Percentiles rank a stretch among this genome's conserved stretches.
Evolutionary conservation across 2,329 filamentous ascomycete species (phyloP).

Genomic region (Parafenestella ontariensis): DNA sequence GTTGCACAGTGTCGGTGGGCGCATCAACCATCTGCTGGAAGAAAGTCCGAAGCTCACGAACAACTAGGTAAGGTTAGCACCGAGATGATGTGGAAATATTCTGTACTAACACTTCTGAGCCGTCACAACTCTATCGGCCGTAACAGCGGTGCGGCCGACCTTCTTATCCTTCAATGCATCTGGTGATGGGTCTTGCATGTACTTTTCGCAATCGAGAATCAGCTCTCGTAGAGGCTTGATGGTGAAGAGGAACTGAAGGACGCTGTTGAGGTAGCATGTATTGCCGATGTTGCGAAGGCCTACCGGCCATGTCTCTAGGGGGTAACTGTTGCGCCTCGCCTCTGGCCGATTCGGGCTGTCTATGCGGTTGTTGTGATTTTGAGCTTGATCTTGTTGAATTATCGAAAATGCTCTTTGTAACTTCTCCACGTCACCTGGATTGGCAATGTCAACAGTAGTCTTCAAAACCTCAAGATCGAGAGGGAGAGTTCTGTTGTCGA

Average conservation of each 20-base stretch:
- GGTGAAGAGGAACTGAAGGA: conserved; percentile 94
- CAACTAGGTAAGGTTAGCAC: conserved; percentile 62
- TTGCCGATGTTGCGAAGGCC: conserved; percentile 94
- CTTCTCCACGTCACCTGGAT: conserved; percentile 54
- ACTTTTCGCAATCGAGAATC: conserved; percentile 75
- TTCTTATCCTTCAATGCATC: conserved; percentile 70
- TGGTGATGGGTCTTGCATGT: conserved; percentile 71
- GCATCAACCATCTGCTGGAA: conserved; percentile 75
- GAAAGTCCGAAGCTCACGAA: conserved; percentile 73
- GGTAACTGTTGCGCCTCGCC: conserved; percentile 32
- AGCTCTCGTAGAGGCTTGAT: conserved; percentile 81
- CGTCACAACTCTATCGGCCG: conserved; percentile 63
- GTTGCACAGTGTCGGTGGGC: conserved; percentile 67
- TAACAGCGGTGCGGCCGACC: conserved; percentile 76
- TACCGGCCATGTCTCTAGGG: conserved; percentile 70
- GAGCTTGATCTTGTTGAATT: conserved; percentile 47
- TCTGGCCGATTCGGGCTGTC: conserved; percentile 17
- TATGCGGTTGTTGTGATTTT: conserved; percentile 26
- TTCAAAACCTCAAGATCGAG: conserved; percentile 55
- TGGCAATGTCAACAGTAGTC: conserved; percentile 43
- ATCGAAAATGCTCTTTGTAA: conserved; percentile 57
- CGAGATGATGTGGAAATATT: conserved; percentile 46
- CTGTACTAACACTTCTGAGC: conserved; percentile 74
- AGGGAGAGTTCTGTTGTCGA: conserved; percentile 58
- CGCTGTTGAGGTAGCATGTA: conserved; percentile 96